These are phyloP conservation scores for Physaria fendleri DNA, from an alignment of 345 rosid genomes.

Conservation along the genomic window DNA sequence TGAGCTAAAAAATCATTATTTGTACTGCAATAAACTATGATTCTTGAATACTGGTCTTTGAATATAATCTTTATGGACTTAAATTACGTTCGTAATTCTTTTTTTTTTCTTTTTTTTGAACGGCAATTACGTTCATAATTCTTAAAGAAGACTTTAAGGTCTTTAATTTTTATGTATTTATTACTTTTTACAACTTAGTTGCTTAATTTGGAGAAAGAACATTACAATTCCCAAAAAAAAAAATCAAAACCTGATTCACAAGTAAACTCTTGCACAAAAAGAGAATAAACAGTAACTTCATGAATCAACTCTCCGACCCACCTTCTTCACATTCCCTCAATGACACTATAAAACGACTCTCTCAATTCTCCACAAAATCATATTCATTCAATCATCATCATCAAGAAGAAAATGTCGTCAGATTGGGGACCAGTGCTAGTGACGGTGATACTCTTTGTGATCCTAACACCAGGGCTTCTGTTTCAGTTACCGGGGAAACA, in stretches of 20 bases:
- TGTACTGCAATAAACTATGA: not conserved
- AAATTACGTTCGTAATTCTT: too few relatives aligned
- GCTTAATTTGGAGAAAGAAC: slow-evolving; percentile 9
- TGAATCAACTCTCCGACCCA: slow-evolving; percentile 25
- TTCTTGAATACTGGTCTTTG: not conserved
- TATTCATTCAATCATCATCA: slow-evolving; percentile 4
- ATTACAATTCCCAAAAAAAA: slow-evolving; percentile 20
- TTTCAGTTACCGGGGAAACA: slow-evolving; percentile 60
- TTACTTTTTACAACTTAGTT: not conserved
- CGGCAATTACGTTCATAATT: too few relatives aligned
- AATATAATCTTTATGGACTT: too few relatives aligned
- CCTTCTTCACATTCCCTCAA: slow-evolving; percentile 7
- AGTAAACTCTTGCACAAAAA: not conserved
- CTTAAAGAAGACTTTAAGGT: too few relatives aligned
- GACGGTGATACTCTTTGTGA: slow-evolving; percentile 58
- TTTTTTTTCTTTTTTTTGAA: too few relatives aligned
- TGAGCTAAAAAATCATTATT: not conserved
- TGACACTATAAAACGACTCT: slow-evolving; percentile 4
- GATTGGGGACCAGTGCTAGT: slow-evolving; percentile 82
- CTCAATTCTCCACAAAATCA: not conserved
- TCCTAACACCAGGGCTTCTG: slow-evolving; percentile 62
- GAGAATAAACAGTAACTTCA: slow-evolving; percentile 25
- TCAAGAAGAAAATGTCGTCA: slow-evolving; percentile 45
- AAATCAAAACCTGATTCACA: slow-evolving; percentile 24
- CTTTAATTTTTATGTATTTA: too few relatives aligned